Base-by-base conservation (phyloP, 225 moss, liverwort and hornwort species). In the Physcomitrium patens region DNA sequence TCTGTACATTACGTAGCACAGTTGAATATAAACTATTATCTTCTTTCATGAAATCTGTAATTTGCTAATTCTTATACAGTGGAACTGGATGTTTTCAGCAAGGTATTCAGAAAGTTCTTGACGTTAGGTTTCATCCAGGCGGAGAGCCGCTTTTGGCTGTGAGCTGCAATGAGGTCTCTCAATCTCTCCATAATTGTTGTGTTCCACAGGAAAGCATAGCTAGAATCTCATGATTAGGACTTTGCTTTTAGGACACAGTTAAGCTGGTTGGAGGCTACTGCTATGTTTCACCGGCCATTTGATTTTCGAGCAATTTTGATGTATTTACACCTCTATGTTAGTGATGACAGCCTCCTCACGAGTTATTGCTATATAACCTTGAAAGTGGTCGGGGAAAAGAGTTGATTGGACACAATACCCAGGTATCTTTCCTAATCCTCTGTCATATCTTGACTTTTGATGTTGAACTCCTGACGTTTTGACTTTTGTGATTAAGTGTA, bases 71-170 rank as follows among this genome's bases (percentile, higher is more conserved):
- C 26, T 65, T 13, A 56, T 22, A 55, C 56, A 10, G 20, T n/a
- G 31, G 47, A 31, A 50, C 22, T 60, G 68, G 22, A 43, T 69
- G 19, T 84, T 70, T 80, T 45, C 86, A 92, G 87, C 93, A 93
- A 87, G 91, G 90, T 46, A 90, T 93, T 59, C 93, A 91, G 79
- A 93, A 93, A 72, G 93, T 93, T 45, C 82, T 93, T 54, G 93
- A 93, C 71, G 83, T 93, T 67, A 80, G 93, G 82, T 81, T 93
- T 59, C 90, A 93, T 77, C 93, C 93, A 5, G 80, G 87, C 75
- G 93, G 93, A 60, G 76, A 83, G 50, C 93, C 93, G 3, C 87
- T 89, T 74, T 81, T 93, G 68, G 89, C 91, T 69, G 89, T 89
- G 59, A 93, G 93, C 78, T 93, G 93, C 82, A 93, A 93, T 61